Base-by-base conservation (phyloP, 495 filamentous ascomycete species). In the Hypoxylon trugodes region DNA sequence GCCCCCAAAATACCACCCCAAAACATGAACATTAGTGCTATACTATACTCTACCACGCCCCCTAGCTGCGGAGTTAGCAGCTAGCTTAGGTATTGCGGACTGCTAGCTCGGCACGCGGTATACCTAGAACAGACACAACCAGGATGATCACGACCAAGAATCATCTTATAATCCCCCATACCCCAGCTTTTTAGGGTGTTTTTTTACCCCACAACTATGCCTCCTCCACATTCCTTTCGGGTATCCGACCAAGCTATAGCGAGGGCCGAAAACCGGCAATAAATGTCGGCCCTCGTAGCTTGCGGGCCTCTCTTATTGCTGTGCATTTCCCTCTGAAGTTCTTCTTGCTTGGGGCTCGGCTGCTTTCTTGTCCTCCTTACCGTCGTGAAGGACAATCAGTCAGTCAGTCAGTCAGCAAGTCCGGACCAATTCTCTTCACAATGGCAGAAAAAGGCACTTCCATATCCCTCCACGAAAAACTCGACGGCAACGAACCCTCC, bases 381-480 rank as follows among this genome's bases (percentile, higher is more conserved):
- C n/a, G n/a, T n/a, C n/a, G n/a, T n/a, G n/a, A n/a, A n/a, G n/a
- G n/a, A n/a, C n/a, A n/a, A n/a, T n/a, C n/a, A n/a, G n/a, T n/a
- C n/a, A n/a, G n/a, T n/a, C n/a, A n/a, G n/a, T n/a, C n/a, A n/a
- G n/a, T n/a, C n/a, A n/a, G n/a, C n/a, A n/a, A n/a, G n/a, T n/a
- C n/a, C n/a, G n/a, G n/a, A n/a, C n/a, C n/a, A n/a, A 30, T 32
- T 42, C 16, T 36, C 16, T 21, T 33, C 18, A 22, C 22, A 0
- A 66, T 66, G 63, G 42, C 45, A 8, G 63, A 66, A 38, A 66
- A 66, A 16, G 56, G 61, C 38, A 21, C 42, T 0, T 59, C 63
- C 3, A 15, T 66, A 28, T 66, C 63, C 16, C 63, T 61, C 4
- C 55, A 66, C 56, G 63, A 66, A 56, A 57, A 61, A 26, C n/a